Evolutionary conservation across 2,329 filamentous ascomycete genomes (phyloP), one percentile per base, ranked within the genome.

Genomic region (Dothideomycetidae sp.): DNA sequence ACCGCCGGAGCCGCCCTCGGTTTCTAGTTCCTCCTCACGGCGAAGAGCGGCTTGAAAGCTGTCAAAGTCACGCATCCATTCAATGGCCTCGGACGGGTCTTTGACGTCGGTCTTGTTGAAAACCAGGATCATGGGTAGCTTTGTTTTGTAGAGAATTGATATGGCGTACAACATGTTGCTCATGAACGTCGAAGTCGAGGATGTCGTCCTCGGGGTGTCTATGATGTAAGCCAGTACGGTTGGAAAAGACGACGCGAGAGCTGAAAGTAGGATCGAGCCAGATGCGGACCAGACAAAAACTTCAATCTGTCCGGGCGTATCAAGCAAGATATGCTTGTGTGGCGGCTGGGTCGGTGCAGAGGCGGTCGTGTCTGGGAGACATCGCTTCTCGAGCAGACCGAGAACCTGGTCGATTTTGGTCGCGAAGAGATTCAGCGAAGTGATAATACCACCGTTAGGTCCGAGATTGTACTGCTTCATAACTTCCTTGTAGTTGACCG

Each of bases 61-160:
- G 47, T 98, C 90, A 52, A 94, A 98, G 58, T 98, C 88, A 4
- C 86, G 93, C 90, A 98, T 98, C 90, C 92, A 98, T 55, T 96
- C 85, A 62, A 88, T 90, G 1, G 86, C 90, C 16, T 73, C 71
- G 0, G 85, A 83, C 54, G 93, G 83, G 51, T 92, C 81, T 57
- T 93, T 84, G 29, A 93, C 84, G 52, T 98, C 90, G 0, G 86
- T 94, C 66, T 98, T 98, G 68, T 98, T 98, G 69, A 98, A 96
- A 9, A 98, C 90, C 5, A 98, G 65, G 37, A 98, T 92, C 90
- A 98, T 98, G 15, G 90, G 90, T 0, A 98, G 68, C 57, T 93
- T 93, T 2, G 88, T 96, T 67, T 96, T 96, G 72, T 98, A 98
- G 11, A 98, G 72, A 46, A 98, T 98, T 42, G 82, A 93, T 68